Conservation (phyloP, 148 eudicot species). For the Chenopodium quinoa region DNA sequence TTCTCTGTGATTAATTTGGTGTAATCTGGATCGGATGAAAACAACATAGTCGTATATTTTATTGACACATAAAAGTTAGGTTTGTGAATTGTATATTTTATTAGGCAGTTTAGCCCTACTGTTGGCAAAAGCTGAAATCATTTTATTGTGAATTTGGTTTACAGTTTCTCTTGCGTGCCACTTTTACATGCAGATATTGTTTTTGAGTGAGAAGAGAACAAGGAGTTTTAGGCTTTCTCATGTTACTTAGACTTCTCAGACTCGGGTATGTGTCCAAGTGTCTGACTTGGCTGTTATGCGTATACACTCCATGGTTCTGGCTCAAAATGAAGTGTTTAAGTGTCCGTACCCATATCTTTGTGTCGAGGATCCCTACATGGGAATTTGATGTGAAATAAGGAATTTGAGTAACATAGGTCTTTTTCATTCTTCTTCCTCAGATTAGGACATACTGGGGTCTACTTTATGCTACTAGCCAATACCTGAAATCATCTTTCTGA, state of each 20-base stretch:
- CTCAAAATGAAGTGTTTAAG: no score
- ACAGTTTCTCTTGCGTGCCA: background rate
- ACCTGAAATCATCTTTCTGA: background rate
- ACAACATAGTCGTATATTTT: background rate
- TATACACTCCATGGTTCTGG: no score
- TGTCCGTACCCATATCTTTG: no score
- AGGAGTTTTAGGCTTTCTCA: background rate
- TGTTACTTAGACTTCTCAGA: background rate
- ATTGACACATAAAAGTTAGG: background rate
- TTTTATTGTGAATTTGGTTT: background rate
- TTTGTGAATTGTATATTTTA: background rate
- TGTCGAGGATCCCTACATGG: no score
- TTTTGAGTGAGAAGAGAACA: background rate
- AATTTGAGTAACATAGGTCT: background rate
- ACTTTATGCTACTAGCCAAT: background rate
- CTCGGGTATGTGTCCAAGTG: no score
- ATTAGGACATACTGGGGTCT: background rate
- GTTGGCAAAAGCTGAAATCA: background rate
- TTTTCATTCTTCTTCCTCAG: background rate
- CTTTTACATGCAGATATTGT: background rate
- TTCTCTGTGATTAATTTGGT: background rate
- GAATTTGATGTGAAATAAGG: no score
- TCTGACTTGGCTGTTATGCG: no score
- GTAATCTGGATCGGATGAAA: background rate
- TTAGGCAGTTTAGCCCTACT: background rate